Base-by-base conservation (phyloP, 1,139 yeast genomes). In the Candida dubliniensis region DNA sequence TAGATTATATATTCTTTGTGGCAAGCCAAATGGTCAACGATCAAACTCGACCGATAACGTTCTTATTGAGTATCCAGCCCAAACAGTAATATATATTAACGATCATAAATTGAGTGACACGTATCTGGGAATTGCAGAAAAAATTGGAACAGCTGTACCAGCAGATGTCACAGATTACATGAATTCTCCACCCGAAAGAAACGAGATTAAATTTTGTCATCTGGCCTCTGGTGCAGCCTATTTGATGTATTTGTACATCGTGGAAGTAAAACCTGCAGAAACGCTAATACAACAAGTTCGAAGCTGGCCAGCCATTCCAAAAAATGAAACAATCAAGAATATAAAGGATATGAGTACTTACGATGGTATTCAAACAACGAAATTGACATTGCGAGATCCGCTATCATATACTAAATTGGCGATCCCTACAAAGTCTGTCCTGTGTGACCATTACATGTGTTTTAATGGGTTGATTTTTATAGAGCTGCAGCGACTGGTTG, bases 371-470 rank as follows among this genome's bases (percentile, higher is more conserved):
- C 71, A 75, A 13, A 78, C 82, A 37, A 76, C 81, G 12, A 68
- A 75, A 2, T 63, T 84, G 38, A 72, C 84, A 14, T 63, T 86
- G 42, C 72, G 74, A 46, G 85, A 88, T 57, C 91, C 93, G 0
- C 64, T 84, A 10, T 77, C 87, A 1, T 81, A 76, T 51, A 71
- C 76, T 10, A 68, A 82, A 48, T 79, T 85, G 74, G 67, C 69
- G 45, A 64, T 71, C 46, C 93, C 95, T 0, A 77, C 76, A 2
- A 77, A 80, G 52, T 78, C 88, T 2, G 64, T 71, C 0, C 69
- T 64, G 44, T 86, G 93, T 61, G 67, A 75, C 33, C 95, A 86
- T 59, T 61, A 82, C 12, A 84, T 80, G 53, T 85, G 93, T 54
- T 85, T 85, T 61, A 93, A 86, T 62, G 84, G 81, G 0, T 59